Base-by-base conservation (phyloP, 176 grass and related monocot species). In the Guadua angustifolia region DNA sequence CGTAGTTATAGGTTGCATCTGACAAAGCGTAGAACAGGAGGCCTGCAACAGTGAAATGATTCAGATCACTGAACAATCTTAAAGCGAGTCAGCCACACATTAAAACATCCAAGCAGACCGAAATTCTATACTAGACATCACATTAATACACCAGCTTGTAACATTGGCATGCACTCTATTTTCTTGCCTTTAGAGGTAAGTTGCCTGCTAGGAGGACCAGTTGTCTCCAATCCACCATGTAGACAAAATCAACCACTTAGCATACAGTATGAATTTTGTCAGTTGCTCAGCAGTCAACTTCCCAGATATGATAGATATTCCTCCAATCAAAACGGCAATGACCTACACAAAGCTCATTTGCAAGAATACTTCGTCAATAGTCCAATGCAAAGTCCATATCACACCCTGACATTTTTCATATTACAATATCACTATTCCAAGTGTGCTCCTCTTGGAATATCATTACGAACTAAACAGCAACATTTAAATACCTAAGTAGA, bases 191-290 rank as follows among this genome's bases (percentile, higher is more conserved):
- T 76, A 44, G 91, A 93, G 74, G 73, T 85, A 67, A 92, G 87
- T 61, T 95, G 82, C 42, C 49, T 90, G 74, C 90, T 91, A 40
- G 96, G 91, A 95, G 25, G 96, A 95, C 93, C 91, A 98, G 80
- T 95, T 98, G 83, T 98, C 96, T 80, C 93, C 96, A 78, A 98
- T 92, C 91, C 89, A 98, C 96, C 96, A 98, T 62, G 93, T 94
- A 61, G 96, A 98, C 73, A 93, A 91, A 82, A 98, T 98, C 81
- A 98, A 58, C 96, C 96, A 95, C 71, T 98, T 93, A 59, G 93
- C 92, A 44, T 98, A 98, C 15, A 98, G 75, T 85, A 91, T 93
- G 80, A 98, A 98, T 88, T 98, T 98, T 71, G 96, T 98, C 73
- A 98, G 78, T 84, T 98, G 91, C 74, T 98, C 96, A 66, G 96